Conservation (phyloP, 768 basidiomycete genomes). For the Coprinopsis cinerea region DNA sequence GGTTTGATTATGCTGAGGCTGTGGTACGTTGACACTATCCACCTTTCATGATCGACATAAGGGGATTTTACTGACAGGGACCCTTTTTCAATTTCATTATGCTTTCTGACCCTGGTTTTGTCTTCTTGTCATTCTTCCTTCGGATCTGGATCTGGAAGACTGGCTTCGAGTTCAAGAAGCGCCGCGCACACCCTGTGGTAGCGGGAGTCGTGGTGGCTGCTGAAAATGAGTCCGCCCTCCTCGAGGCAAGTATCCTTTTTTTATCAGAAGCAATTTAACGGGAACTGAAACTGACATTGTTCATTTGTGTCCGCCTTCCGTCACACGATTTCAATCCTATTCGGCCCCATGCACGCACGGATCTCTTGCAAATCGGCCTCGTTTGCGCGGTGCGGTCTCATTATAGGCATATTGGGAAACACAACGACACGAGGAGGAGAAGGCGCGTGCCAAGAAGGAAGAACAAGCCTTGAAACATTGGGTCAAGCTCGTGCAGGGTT, state of each 20-base stretch:
- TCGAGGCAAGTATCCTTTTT: slow-evolving; percentile 53
- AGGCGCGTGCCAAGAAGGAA: slow-evolving; percentile 65
- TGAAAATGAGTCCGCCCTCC: slow-evolving; percentile 65
- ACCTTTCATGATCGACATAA: not conserved
- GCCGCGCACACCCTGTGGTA: slow-evolving; percentile 78
- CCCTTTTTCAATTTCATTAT: not conserved
- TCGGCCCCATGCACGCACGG: not conserved
- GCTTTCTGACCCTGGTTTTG: slow-evolving; percentile 1
- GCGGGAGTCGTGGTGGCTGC: slow-evolving; percentile 82
- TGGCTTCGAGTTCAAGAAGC: slow-evolving; percentile 95
- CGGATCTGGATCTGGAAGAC: slow-evolving; percentile 58
- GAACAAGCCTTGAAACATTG: slow-evolving; percentile 84
- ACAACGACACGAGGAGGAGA: slow-evolving; percentile 72
- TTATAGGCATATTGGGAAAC: slow-evolving; percentile 80
- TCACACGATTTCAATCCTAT: not conserved
- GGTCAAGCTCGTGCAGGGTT: slow-evolving; percentile 81
- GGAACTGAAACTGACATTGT: slow-evolving; percentile 4
- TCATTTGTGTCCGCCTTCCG: slow-evolving; percentile 8
- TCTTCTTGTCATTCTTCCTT: slow-evolving; percentile 1
- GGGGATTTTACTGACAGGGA: not conserved
- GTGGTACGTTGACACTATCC: slow-evolving; percentile 58
- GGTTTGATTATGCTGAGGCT: slow-evolving; percentile 90
- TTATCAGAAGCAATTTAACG: not conserved
- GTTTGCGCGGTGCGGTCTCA: too few relatives aligned
- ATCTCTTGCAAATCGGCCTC: not conserved